phyloP scores from a whole-genome alignment of 164 flowering plant genomes.

The Stephania cephalantha region DNA sequence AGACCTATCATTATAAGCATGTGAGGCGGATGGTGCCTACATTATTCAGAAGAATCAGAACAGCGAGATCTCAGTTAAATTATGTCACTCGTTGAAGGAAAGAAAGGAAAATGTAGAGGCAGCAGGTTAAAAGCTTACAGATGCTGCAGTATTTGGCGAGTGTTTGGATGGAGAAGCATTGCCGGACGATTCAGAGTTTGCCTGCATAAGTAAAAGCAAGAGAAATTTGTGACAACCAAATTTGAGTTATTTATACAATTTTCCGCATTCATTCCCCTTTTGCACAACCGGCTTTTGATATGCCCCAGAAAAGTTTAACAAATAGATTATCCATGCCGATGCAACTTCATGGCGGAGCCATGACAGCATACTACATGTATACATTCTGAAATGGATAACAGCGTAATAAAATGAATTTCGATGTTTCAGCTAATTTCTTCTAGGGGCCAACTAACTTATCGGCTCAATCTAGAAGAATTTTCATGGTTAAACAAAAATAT shows the following conservation, averaged over 20 bases:
- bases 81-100: background rate
- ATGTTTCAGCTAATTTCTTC: no score
- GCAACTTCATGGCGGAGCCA: background rate
- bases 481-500: background rate
- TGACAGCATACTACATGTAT: no score
- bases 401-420: no score
- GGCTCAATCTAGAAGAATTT: background rate
- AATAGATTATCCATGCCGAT: background rate
- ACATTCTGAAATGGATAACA: no score
- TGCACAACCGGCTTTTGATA: background rate
- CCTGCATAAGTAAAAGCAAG: conserved; percentile 21
- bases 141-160: conserved; percentile 4
- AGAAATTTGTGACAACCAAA: conserved; percentile 2
- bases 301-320: background rate
- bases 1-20: conserved; percentile 31
- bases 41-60: conserved; percentile 8
- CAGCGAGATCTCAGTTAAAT: background rate
- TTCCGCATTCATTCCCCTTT: background rate
- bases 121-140: conserved; percentile 17
- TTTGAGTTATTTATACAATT: background rate
- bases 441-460: background rate
- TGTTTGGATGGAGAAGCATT: conserved; percentile 18
- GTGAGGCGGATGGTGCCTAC: conserved; percentile 37
- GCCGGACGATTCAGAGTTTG: conserved; percentile 13
- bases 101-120: background rate